Evolutionary conservation across 371 early-diverging fungal genomes (phyloP), one percentile per base, ranked within the genome.

Genomic region (Batkoa obscura): DNA sequence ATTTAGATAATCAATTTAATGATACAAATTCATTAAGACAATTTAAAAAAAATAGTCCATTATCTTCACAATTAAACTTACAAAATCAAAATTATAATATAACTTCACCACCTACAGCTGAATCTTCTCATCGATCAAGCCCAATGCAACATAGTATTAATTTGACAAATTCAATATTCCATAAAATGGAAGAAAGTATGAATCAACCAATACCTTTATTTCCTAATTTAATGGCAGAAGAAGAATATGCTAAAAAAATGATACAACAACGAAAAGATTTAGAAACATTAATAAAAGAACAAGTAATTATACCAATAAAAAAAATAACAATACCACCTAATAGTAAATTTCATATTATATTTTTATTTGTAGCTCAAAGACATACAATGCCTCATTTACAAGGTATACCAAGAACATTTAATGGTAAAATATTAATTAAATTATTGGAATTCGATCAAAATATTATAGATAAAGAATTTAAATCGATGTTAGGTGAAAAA

Each of bases 381-480:
- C 60, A 60, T 1, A 66, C 69, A 31, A 70, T 70, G 15, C 75
- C 75, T 5, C 72, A 74, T 42, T 66, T 82, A 38, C 74, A 85
- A 67, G 80, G 79, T 5, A 79, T 85, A 45, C 80, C 90, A 1
- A 78, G 81, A 55, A 90, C 87, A 58, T 76, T 76, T 58, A 90
- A 90, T 69, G 83, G 79, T 4, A 76, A 79, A 23, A 70, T 92
- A 4, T 83, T 86, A 58, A 60, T 90, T 31, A 71, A 78, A 2
- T 66, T 92, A 23, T 61, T 86, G 1, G 80, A 87, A 9, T 92
- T 89, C 69, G 90, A 90, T 59, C 69, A 72, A 2, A 74, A 74
- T 43, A 79, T 84, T 50, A 33, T 68, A 67, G 5, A 74, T 71
- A 49, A 63, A 23, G 54, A 87, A 60, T 84, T 87, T 65, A 77